Percentiles rank a stretch among this genome's conserved stretches.
These are phyloP conservation scores for Lippia alba DNA, from an alignment of 305 asterid genomes.

Conservation along the genomic window DNA sequence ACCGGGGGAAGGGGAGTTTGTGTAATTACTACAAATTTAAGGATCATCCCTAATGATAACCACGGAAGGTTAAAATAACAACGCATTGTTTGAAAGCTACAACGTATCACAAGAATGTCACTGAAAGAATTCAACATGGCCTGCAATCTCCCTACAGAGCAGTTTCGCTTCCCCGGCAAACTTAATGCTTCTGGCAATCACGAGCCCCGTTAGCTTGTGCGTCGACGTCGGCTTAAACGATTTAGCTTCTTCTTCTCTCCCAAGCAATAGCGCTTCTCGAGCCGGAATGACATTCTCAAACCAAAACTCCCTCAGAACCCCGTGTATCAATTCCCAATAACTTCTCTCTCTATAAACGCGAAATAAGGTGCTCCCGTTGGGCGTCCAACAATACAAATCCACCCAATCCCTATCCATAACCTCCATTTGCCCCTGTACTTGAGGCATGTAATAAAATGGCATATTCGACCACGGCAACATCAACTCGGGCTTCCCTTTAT, in stretches of 20 bases:
- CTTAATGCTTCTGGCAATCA: constrained; percentile 70
- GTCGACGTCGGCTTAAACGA: constrained; percentile 65
- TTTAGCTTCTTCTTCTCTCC: constrained; percentile 68
- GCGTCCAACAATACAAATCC: constrained; percentile 95
- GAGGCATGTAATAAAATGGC: constrained; percentile 97
- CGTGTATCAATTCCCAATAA: constrained; percentile 76
- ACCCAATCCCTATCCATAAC: constrained; percentile 90
- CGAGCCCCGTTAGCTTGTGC: constrained; percentile 76
- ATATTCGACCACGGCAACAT: constrained; percentile 80
- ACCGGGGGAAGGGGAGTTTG: no score
- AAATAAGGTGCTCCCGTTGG: constrained; percentile 81
- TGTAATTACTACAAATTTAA: no score
- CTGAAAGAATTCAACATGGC: constrained; percentile 63
- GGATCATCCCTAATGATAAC: background rate
- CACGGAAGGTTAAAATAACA: background rate
- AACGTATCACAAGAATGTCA: constrained; percentile 28
- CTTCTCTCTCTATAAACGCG: constrained; percentile 70
- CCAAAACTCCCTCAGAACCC: constrained; percentile 87
- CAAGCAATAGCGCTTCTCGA: constrained; percentile 64
- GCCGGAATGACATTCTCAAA: constrained; percentile 96
- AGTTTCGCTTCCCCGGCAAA: constrained; percentile 76
- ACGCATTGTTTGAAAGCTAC: constrained; percentile 19
- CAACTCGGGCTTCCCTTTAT: constrained; percentile 86
- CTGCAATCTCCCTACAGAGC: constrained; percentile 87
- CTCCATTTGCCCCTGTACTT: constrained; percentile 98